Conservation (phyloP, 2,329 filamentous ascomycete species). For the Tolypocladium sp. region DNA sequence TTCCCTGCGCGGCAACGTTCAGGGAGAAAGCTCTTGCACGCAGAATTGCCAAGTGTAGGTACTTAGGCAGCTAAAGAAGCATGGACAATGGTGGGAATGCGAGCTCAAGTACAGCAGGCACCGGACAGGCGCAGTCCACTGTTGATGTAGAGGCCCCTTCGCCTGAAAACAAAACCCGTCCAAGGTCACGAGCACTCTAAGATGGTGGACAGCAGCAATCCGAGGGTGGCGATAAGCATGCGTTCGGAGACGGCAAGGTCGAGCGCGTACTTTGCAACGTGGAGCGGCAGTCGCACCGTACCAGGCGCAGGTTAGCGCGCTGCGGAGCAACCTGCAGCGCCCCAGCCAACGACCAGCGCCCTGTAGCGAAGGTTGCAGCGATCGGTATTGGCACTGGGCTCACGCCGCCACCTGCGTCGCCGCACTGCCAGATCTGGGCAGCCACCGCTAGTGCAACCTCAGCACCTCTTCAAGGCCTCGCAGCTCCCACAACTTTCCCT, state of each 20-base stretch:
- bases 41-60: too few species aligned
- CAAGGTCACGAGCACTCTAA: background rate
- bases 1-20: too few species aligned
- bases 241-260: too few species aligned
- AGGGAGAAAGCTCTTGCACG: background rate
- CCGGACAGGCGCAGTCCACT: too few species aligned
- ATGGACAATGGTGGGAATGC: too few species aligned
- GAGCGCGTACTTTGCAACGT: background rate
- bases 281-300: background rate
- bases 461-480: background rate
- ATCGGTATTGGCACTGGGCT: background rate
- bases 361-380: background rate
- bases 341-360: background rate
- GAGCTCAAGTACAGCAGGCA: too few species aligned
- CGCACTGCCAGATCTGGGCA: background rate
- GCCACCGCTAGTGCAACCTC: constrained; percentile 1
- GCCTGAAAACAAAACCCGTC: background rate
- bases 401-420: background rate
- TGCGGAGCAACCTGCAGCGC: background rate
- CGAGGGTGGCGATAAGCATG: background rate
- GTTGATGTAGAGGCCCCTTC: too few species aligned
- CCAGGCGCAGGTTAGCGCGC: background rate
- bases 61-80: too few species aligned
- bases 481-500: background rate
- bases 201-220: background rate